phyloP scores from a whole-genome alignment of 495 filamentous ascomycete genomes.

The Chaetomium fimeti region DNA sequence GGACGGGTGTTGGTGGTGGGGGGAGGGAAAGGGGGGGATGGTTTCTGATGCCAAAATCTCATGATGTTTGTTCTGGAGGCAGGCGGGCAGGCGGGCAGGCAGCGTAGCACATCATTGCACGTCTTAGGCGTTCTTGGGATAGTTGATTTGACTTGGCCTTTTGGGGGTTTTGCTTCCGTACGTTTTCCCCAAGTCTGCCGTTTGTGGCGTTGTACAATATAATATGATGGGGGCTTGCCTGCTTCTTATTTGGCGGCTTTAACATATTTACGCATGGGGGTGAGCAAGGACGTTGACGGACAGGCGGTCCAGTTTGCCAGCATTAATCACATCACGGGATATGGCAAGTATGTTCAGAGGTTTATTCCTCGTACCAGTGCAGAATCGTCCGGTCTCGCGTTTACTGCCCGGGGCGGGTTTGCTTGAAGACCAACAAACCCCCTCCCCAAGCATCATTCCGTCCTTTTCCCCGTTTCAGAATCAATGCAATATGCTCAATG shows the following conservation, averaged over 20 bases:
- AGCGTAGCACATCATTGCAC: constrained; percentile 3
- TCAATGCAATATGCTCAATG: constrained; percentile 41
- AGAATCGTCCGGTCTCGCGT: constrained; percentile 32
- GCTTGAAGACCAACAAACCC: constrained; percentile 29
- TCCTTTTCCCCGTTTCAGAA: constrained; percentile 35
- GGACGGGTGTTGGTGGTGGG: too few relatives aligned
- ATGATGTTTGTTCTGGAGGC: not conserved
- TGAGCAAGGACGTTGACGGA: not conserved
- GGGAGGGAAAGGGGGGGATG: not conserved
- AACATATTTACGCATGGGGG: too few relatives aligned
- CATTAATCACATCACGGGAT: not conserved
- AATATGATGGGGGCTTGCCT: not conserved
- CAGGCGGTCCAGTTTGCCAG: not conserved
- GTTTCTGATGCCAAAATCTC: not conserved
- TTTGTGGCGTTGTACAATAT: not conserved
- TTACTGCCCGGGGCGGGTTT: constrained; percentile 29
- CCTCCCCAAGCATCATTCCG: constrained; percentile 29
- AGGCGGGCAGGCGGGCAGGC: not conserved
- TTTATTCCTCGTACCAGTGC: constrained; percentile 29
- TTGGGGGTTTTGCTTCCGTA: not conserved
- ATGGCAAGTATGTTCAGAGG: constrained; percentile 22
- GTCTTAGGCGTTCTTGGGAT: not conserved
- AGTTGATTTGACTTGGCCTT: not conserved
- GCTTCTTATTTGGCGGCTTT: not conserved
- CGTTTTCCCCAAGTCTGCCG: not conserved